Base-by-base conservation (phyloP, 2,329 filamentous ascomycete species). In the Alternaria angustiovoidea region DNA sequence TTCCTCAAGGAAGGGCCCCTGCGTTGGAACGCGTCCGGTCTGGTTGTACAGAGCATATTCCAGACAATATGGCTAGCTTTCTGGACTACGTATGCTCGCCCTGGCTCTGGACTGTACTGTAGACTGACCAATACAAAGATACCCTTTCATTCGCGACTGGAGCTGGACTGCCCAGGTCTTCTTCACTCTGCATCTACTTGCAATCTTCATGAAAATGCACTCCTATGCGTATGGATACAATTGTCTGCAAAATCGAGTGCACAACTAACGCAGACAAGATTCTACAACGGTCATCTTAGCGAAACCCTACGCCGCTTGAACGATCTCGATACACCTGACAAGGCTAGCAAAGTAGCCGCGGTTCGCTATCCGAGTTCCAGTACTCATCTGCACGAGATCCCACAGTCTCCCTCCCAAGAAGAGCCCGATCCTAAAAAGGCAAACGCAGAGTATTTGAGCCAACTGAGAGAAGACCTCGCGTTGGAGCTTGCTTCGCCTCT, bases 191-290 rank as follows among this genome's bases (percentile, higher is more conserved):
- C 95, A 99, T 79, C 90, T 93, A 43, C 88, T 99, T 80, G 90
- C 92, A 7, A 85, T 99, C 20, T 88, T 97, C 51, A 99, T 99
- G 95, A 99, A 99, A 84, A 95, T 98, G 88, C 95, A 99, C 78
- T 97, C 94, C 6, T 99, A 97, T 75, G 91, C 93, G 74, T 78
- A 63, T 22, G 75, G 51, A 20, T 22, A 28, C 20, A 4, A 16
- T 2, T 16, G 39, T 7, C 18, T 41, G 8, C 9, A 9, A 22
- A 9, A n/a, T 51, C 3, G 7, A 12, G 11, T 24, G 12, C 2
- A 30, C 8, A 20, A 47, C 59, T 64, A 11, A 59, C 36, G n/a
- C n/a, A 26, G 12, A 32, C 9, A 39, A 78, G 76, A 24, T 99
- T 98, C 79, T 99, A 99, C 82, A 98, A 97, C 72, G 95, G 95